Base-by-base conservation (phyloP, 805 yeast species). In the Danielozyma ontarioensis region DNA sequence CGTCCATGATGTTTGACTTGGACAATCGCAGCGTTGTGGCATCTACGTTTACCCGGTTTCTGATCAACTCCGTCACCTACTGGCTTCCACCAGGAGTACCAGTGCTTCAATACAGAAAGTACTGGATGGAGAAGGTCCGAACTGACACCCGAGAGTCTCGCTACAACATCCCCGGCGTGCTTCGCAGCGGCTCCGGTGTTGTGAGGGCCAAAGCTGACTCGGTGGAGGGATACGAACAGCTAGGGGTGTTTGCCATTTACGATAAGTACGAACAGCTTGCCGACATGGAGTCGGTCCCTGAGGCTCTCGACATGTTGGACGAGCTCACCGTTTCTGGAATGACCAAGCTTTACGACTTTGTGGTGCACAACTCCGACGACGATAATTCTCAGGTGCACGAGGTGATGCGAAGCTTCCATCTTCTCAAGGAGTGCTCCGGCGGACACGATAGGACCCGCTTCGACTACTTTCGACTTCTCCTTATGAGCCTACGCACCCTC, bases 31-130 rank as follows among this genome's bases (percentile, higher is more conserved):
- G 15, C 21, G 27, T 13, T 13, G 7, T n/a, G n/a, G n/a, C n/a
- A n/a, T n/a, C n/a, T 19, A 10, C 8, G 22, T 19, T 19, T 19
- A 6, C 8, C 22, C 22, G 10, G 22, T 6, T 19, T 19, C 8
- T 6, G 8, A 19, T 19, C 8, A 32, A 34, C 21, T 19, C 15
- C 17, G 17, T 27, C 6, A 33, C 25, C 25, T 39, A 36, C 17
- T 19, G 30, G 17, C 26, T 34, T 30, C 50, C 36, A 17, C 45
- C 42, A 5, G 29, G 33, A 7, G 28, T 47, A 7, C 8, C 36
- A 2, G 36, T 28, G 4, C 23, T 13, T 16, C 30, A 35, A 8
- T 55, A 59, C 59, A 40, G 61, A 24, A 33, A 40, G 30, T 51
- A 41, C 39, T 51, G 54, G 51, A 44, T 48, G 23, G 13, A 32